These are phyloP conservation scores for Ophiostoma angusticollis DNA, from an alignment of 2,329 filamentous ascomycete species.

Conservation along the genomic window DNA sequence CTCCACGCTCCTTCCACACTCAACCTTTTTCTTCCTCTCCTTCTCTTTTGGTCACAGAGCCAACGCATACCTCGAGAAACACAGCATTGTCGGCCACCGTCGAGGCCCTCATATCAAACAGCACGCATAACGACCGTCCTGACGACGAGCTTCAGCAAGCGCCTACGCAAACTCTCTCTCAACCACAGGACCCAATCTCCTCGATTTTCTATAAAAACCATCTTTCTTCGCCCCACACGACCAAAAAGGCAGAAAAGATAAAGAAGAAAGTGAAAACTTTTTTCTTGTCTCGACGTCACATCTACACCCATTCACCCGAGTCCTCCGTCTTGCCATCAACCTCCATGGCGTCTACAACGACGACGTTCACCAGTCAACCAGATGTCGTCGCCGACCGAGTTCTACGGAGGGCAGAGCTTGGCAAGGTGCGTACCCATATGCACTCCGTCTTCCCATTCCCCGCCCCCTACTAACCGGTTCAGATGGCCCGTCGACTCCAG, in stretches of 20 bases:
- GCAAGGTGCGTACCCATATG: conserved; percentile 45
- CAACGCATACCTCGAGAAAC: too few relatives aligned
- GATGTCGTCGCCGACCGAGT: conserved; percentile 56
- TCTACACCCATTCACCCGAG: too few relatives aligned
- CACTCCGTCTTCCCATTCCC: neutral
- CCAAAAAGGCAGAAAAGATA: neutral
- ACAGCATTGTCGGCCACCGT: too few relatives aligned
- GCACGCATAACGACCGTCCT: neutral
- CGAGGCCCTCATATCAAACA: conserved; percentile 4
- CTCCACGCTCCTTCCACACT: neutral
- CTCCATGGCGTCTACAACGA: conserved; percentile 17
- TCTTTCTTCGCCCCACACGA: conserved; percentile 12
- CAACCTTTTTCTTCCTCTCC: neutral
- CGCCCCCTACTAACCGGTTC: conserved; percentile 1
- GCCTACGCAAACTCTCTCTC: conserved; percentile 8
- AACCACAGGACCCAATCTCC: conserved; percentile 18
- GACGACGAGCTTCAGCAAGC: conserved; percentile 11
- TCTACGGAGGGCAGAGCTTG: conserved; percentile 59
- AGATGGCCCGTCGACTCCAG: conserved; percentile 91
- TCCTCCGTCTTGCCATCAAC: too few relatives aligned
- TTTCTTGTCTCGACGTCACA: too few relatives aligned
- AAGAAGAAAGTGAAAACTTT: neutral
- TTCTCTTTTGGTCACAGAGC: neutral
- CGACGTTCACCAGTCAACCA: conserved; percentile 43
- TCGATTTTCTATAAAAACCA: conserved; percentile 14